These are phyloP conservation scores for Megacollybia marginata DNA, from an alignment of 768 basidiomycete genomes.

Conservation along the genomic window DNA sequence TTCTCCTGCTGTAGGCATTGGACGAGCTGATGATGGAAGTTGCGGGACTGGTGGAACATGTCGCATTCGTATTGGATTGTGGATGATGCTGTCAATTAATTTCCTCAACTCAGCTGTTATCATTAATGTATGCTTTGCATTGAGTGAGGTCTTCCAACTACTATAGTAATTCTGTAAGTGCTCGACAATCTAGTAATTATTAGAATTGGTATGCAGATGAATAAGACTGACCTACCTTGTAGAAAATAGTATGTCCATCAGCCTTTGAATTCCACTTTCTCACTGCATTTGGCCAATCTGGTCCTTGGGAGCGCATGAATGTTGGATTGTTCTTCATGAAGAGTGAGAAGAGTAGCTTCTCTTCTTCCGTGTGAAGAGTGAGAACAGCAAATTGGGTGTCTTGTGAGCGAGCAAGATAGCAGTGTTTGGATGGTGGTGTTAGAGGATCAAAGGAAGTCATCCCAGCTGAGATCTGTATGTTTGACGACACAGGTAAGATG, in stretches of 20 bases:
- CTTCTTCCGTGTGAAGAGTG: background rate
- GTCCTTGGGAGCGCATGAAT: background rate
- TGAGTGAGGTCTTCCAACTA: background rate
- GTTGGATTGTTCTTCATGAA: background rate
- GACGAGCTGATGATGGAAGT: too few species aligned
- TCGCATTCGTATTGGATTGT: too few species aligned
- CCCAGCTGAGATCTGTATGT: background rate
- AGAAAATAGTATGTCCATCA: background rate
- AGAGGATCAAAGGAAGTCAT: background rate
- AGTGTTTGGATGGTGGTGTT: background rate
- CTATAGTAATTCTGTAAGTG: background rate
- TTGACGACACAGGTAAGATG: background rate
- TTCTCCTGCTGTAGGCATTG: too few species aligned
- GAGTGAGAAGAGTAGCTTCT: background rate
- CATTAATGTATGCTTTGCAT: background rate
- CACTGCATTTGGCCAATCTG: background rate
- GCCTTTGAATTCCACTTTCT: background rate
- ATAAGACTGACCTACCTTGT: background rate
- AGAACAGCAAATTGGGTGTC: background rate
- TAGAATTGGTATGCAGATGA: background rate
- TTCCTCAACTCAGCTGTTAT: background rate
- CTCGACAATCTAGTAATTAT: background rate
- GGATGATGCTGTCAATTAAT: too few species aligned
- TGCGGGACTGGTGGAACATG: too few species aligned
- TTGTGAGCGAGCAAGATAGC: background rate